Evolutionary conservation across 768 basidiomycete genomes (phyloP).

Genomic region (Mycena amicta): DNA sequence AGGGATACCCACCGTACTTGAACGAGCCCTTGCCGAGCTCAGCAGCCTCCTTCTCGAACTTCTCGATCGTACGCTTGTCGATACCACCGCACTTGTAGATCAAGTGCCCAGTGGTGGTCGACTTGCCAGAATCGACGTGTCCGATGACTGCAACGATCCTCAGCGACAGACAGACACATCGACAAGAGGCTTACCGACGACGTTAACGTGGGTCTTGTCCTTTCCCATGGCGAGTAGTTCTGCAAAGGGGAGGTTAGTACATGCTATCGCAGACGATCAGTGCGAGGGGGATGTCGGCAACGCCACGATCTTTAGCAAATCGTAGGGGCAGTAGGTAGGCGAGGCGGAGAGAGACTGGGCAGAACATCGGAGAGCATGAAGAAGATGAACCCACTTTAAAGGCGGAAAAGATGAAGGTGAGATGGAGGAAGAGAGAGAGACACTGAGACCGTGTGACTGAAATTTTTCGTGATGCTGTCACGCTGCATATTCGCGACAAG

Average conservation of each 20-base stretch:
- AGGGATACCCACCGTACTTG: slow-evolving; percentile 78
- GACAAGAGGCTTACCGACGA: slow-evolving; percentile 71
- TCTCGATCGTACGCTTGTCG: slow-evolving; percentile 99
- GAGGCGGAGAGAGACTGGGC: slow-evolving; percentile 6
- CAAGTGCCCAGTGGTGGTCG: slow-evolving; percentile 99
- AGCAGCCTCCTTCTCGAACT: slow-evolving; percentile 99
- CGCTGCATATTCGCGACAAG: background rate
- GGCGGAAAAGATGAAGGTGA: background rate
- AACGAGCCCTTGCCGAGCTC: slow-evolving; percentile 99
- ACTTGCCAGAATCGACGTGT: slow-evolving; percentile 99
- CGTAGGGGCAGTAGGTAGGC: slow-evolving; percentile 11
- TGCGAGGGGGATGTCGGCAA: slow-evolving; percentile 12
- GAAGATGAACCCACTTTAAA: slow-evolving; percentile 38
- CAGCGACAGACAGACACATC: slow-evolving; percentile 31
- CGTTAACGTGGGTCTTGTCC: slow-evolving; percentile 96
- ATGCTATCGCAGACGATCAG: slow-evolving; percentile 33
- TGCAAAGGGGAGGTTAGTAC: slow-evolving; percentile 36
- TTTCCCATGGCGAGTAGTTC: slow-evolving; percentile 87
- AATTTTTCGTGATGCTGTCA: background rate
- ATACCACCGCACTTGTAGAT: slow-evolving; percentile 99
- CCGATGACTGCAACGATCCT: slow-evolving; percentile 72
- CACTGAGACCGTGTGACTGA: background rate
- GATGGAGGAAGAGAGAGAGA: slow-evolving; percentile 37
- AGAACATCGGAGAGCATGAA: slow-evolving; percentile 5
- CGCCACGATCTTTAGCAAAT: background rate